Evolutionary conservation across 106 monocot genomes (phyloP).

Genomic region (Dioscorea zingiberensis): DNA sequence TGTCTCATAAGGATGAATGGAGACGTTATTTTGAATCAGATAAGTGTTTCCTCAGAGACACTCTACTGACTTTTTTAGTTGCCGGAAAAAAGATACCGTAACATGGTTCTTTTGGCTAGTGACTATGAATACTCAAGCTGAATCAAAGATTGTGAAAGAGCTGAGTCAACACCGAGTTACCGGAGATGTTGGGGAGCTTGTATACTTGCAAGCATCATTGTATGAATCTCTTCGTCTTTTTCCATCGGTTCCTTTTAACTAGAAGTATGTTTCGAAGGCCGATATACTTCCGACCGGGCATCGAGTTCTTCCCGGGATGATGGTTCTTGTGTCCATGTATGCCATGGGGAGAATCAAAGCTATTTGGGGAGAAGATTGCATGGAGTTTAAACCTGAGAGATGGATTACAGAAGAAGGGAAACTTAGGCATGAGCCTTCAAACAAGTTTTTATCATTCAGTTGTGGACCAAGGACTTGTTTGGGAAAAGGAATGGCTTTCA

Average conservation of each 20-base stretch:
- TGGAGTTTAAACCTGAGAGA: conserved; percentile 49
- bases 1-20: background rate
- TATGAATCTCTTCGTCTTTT: conserved; percentile 52
- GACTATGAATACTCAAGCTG: conserved; percentile 21
- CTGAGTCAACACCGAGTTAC: conserved; percentile 10
- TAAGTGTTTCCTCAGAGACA: conserved; percentile 54
- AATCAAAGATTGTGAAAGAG: conserved; percentile 46
- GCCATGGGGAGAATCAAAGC: conserved; percentile 40
- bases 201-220: conserved; percentile 64
- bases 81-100: conserved; percentile 67
- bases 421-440: conserved; percentile 51
- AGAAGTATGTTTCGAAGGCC: conserved; percentile 12
- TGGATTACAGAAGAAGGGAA: conserved; percentile 48
- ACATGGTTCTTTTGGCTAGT: conserved; percentile 77
- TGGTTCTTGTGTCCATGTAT: conserved; percentile 51
- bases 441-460: conserved; percentile 72
- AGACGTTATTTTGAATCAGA: background rate
- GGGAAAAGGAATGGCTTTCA: no score
- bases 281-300: conserved; percentile 23
- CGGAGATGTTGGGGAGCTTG: conserved; percentile 16
- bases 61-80: conserved; percentile 36
- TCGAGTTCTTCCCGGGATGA: conserved; percentile 2
- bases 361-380: conserved; percentile 74
- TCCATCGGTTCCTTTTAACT: conserved; percentile 34
- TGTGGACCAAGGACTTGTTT: conserved; percentile 74